Conservation (phyloP, 2,329 filamentous ascomycete species). For the Sporothrix globosa region DNA sequence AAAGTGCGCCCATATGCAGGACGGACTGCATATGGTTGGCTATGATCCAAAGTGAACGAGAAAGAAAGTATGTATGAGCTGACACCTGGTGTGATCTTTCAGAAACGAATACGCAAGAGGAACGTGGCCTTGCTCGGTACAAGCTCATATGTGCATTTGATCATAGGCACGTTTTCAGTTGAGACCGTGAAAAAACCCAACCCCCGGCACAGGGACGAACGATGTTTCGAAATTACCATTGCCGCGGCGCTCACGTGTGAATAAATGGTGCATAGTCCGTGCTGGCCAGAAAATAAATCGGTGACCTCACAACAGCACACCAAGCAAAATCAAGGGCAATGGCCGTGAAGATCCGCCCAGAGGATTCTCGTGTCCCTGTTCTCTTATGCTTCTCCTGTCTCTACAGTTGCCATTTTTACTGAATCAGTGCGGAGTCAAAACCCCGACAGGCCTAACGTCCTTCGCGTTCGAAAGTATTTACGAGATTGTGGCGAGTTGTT, state of each 20-base stretch:
- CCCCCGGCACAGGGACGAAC: background rate
- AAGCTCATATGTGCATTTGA: background rate
- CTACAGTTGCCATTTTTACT: background rate
- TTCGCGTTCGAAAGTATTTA: background rate
- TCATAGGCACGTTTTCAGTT: background rate
- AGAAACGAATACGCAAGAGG: background rate
- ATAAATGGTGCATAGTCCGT: background rate
- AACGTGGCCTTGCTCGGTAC: background rate
- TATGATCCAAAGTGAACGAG: background rate
- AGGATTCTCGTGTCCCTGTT: background rate
- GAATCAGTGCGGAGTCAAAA: conserved; percentile 19
- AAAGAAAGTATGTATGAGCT: background rate
- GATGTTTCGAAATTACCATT: background rate
- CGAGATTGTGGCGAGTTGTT: conserved; percentile 17
- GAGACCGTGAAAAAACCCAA: no score
- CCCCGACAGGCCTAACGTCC: background rate
- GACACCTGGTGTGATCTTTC: background rate
- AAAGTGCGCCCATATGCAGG: background rate
- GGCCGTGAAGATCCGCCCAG: conserved; percentile 10
- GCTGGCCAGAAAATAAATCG: conserved; percentile 22
- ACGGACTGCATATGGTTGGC: no score
- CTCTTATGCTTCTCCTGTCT: background rate
- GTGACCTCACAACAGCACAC: conserved; percentile 13
- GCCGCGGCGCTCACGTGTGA: conserved; percentile 21
- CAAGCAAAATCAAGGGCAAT: background rate